Evolutionary conservation across 305 asterid genomes (phyloP).

Genomic region (Fraxinus latifolia): DNA sequence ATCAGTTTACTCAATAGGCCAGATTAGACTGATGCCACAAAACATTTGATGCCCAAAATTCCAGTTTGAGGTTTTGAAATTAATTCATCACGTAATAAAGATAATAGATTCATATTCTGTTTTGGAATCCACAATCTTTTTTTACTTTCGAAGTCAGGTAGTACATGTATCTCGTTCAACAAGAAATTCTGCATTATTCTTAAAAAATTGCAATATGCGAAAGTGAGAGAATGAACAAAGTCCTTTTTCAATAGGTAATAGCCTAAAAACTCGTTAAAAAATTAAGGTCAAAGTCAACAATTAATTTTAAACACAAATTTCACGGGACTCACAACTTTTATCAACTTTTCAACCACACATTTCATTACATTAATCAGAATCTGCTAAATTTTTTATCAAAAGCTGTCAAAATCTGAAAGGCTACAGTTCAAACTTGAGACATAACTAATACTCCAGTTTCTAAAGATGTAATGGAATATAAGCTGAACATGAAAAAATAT

Average conservation of each 20-base stretch:
- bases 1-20: neutral
- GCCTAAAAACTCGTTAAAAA: neutral
- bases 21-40: neutral
- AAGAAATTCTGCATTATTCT: neutral
- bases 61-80: neutral
- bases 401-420: neutral
- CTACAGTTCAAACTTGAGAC: neutral
- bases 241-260: neutral
- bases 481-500: slow-evolving; percentile 11
- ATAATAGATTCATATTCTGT: too few species aligned
- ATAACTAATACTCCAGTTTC: neutral
- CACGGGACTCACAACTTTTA: neutral
- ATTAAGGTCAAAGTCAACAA: neutral
- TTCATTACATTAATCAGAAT: neutral
- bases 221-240: neutral
- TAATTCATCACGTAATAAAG: too few species aligned
- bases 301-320: neutral
- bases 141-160: neutral
- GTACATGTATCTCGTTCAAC: neutral
- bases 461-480: neutral
- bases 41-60: neutral
- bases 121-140: neutral
- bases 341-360: neutral
- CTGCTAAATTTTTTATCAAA: neutral
- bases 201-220: neutral